Percentiles rank a stretch among this genome's conserved stretches.
phyloP scores from a whole-genome alignment of 2,329 filamentous ascomycete species.

The Neopestalotiopsis clavispora region DNA sequence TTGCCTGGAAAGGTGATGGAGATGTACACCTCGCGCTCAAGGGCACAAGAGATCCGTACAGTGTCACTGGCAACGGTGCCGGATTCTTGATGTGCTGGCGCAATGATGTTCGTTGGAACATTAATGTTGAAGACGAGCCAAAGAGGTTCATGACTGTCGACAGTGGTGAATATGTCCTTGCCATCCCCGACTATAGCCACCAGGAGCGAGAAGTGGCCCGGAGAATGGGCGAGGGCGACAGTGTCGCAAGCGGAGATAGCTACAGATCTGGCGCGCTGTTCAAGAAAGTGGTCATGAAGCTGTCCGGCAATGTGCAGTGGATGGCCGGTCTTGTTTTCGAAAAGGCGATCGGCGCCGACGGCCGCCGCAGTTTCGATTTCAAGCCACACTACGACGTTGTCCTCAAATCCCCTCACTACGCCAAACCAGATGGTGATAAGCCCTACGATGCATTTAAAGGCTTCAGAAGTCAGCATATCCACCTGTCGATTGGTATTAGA shows the following conservation, averaged over 20 bases:
- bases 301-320: slow-evolving; percentile 95
- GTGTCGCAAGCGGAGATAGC: slow-evolving; percentile 65
- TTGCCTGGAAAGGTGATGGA: slow-evolving; percentile 93
- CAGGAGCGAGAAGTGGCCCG: slow-evolving; percentile 73
- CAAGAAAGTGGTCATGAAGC: slow-evolving; percentile 98
- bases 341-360: slow-evolving; percentile 71
- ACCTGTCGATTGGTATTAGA: slow-evolving; percentile 89
- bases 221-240: slow-evolving; percentile 59
- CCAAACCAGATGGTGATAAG: slow-evolving; percentile 60
- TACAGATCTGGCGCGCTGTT: slow-evolving; percentile 80
- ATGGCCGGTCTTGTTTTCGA: slow-evolving; percentile 92
- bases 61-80: slow-evolving; percentile 88
- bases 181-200: slow-evolving; percentile 90
- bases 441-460: slow-evolving; percentile 92
- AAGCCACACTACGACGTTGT: slow-evolving; percentile 91
- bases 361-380: slow-evolving; percentile 83
- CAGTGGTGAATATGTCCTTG: slow-evolving; percentile 92
- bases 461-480: slow-evolving; percentile 97
- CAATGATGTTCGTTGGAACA: slow-evolving; percentile 86
- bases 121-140: slow-evolving; percentile 85
- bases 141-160: slow-evolving; percentile 95
- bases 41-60: slow-evolving; percentile 89
- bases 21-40: slow-evolving; percentile 95
- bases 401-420: slow-evolving; percentile 78
- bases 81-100: slow-evolving; percentile 99